phyloP scores from a whole-genome alignment of 371 early-diverging fungal genomes.

The Saksenaea vasiformis region DNA sequence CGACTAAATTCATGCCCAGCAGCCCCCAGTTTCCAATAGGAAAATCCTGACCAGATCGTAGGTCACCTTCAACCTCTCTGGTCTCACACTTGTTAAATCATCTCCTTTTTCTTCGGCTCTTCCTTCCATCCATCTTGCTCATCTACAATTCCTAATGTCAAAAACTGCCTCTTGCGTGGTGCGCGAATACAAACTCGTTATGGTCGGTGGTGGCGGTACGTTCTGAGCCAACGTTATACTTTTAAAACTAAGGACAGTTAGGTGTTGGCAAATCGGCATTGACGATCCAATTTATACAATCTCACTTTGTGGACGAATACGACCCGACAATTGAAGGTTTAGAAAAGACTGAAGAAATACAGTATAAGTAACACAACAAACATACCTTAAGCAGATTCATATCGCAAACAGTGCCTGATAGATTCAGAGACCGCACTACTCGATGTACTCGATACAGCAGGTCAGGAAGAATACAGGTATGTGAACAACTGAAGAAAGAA shows the following conservation, averaged over 20 bases:
- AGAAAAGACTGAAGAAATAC: background rate
- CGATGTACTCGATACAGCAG: conserved; percentile 93
- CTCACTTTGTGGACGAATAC: conserved; percentile 90
- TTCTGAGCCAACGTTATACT: background rate
- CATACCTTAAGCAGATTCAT: conserved; percentile 69
- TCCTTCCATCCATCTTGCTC: background rate
- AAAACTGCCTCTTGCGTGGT: conserved; percentile 10
- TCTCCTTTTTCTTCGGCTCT: background rate
- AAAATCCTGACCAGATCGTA: background rate
- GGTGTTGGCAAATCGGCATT: conserved; percentile 88
- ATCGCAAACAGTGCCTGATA: conserved; percentile 86
- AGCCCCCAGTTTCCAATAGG: no score
- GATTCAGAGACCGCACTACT: conserved; percentile 83
- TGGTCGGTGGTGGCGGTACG: conserved; percentile 88
- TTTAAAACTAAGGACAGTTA: conserved; percentile 12
- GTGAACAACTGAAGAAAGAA: background rate
- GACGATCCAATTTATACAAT: conserved; percentile 90
- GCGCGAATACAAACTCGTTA: conserved; percentile 79
- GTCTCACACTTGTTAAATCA: background rate
- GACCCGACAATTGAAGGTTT: conserved; percentile 93
- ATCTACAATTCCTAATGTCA: conserved; percentile 2
- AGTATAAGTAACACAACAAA: background rate
- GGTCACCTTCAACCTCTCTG: conserved; percentile 1
- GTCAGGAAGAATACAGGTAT: conserved; percentile 88
- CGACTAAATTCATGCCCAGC: no score